Evolutionary conservation across 306 rosid species (phyloP), one percentile per base, ranked within the genome.

Genomic region (Vachellia pachyceras): DNA sequence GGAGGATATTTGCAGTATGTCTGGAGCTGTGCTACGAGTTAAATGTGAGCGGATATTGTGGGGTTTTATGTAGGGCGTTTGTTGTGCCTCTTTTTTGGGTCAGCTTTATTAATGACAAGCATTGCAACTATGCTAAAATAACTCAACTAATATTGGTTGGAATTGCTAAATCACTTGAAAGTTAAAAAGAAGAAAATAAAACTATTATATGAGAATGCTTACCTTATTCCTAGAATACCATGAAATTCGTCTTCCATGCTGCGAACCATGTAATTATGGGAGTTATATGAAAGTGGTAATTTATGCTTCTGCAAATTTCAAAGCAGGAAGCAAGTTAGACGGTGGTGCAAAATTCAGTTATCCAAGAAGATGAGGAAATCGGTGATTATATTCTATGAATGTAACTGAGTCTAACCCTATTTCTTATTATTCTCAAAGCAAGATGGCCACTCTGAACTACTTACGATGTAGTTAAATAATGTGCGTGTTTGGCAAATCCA

Each of bases 231-330:
- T n/a, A 95, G 94, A 84, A 95, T 92, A 63, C 88, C 99, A 18
- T 95, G 95, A 82, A 95, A 88, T 84, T 95, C 99, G 79, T 95
- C 99, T 86, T 95, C 99, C 99, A 95, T 95, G 83, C 99, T 95
- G 82, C 98, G 89, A 74, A 93, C 96, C 90, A 95, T 90, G 76
- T 91, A 95, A 37, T 87, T 87, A 82, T 95, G 97, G 65, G 93
- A 95, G 79, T 93, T 84, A 80, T 95, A 95, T 17, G 97, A 90
- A 79, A 77, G 82, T 8, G 98, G 97, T 85, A 95, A 83, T 72
- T 82, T 93, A 88, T 95, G 99, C 77, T 93, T 94, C 99, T 95
- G 89, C 42, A 82, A 75, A 18, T 79, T 39, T 82, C 58, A 68
- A 68, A 61, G 79, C 76, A 77, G 63, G 75, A 46, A 84, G 52